Evolutionary conservation across 495 filamentous ascomycete species (phyloP).

Genomic region (Hypoxylon subgilvum): DNA sequence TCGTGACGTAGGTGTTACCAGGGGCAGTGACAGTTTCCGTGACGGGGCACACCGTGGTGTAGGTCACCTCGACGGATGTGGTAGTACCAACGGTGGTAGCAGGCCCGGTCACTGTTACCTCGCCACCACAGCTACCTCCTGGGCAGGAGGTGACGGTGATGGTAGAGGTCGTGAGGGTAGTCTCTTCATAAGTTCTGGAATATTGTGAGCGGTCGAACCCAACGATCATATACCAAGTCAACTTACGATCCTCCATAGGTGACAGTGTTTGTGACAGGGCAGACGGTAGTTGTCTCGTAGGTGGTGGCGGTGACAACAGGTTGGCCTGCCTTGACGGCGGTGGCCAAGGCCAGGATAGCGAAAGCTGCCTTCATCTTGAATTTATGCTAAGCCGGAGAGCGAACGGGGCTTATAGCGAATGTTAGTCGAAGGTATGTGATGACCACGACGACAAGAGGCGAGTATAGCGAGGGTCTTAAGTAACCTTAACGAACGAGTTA

Average conservation of each 20-base stretch:
- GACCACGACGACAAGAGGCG: constrained; percentile 1
- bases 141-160: constrained; percentile 42
- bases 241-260: constrained; percentile 42
- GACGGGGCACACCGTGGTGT: constrained; percentile 50
- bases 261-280: constrained; percentile 40
- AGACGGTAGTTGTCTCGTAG: constrained; percentile 44
- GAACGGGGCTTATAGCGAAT: constrained; percentile 34
- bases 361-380: constrained; percentile 51
- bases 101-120: constrained; percentile 38
- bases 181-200: constrained; percentile 38
- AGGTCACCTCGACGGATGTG: constrained; percentile 50
- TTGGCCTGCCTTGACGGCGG: constrained; percentile 45
- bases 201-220: constrained; percentile 2
- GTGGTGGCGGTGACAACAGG: constrained; percentile 31
- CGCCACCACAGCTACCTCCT: constrained; percentile 37
- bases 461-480: constrained; percentile 43
- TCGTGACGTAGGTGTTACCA: constrained; percentile 48
- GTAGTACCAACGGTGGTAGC: constrained; percentile 42
- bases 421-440: constrained; percentile 14
- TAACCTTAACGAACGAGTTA: constrained; percentile 59
- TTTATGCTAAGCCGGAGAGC: constrained; percentile 20
- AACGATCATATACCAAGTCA: neutral
- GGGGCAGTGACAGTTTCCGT: constrained; percentile 49
- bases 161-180: constrained; percentile 43
- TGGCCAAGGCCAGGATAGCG: constrained; percentile 49